These are phyloP conservation scores for Teunomyces kruisii DNA, from an alignment of 805 yeast genomes.

Conservation along the genomic window DNA sequence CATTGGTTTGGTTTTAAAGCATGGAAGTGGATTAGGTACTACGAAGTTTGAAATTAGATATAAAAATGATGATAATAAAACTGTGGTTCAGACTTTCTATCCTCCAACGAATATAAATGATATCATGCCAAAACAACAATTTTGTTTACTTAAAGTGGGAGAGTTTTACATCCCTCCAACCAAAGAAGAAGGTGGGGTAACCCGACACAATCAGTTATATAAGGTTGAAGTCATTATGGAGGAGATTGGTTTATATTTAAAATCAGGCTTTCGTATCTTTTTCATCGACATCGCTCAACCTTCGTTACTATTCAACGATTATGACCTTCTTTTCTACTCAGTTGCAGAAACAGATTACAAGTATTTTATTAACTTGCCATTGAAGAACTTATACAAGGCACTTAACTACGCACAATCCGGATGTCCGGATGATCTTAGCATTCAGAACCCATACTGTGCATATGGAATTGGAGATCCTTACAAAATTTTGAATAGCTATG, in stretches of 20 bases:
- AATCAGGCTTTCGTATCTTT: constrained; percentile 49
- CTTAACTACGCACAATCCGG: constrained; percentile 38
- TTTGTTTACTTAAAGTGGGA: constrained; percentile 53
- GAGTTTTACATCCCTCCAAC: constrained; percentile 36
- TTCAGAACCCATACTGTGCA: not conserved
- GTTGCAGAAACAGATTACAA: constrained; percentile 42
- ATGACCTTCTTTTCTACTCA: constrained; percentile 41
- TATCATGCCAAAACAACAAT: constrained; percentile 51
- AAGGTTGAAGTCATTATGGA: constrained; percentile 50
- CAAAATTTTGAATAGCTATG: constrained; percentile 17
- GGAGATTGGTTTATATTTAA: constrained; percentile 54
- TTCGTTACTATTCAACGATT: constrained; percentile 40
- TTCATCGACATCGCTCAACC: constrained; percentile 47
- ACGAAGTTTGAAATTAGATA: constrained; percentile 50
- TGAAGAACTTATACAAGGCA: constrained; percentile 48
- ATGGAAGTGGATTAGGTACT: constrained; percentile 58
- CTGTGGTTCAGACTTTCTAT: constrained; percentile 40
- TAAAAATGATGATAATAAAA: constrained; percentile 23
- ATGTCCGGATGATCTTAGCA: constrained; percentile 9
- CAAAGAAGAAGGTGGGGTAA: constrained; percentile 4
- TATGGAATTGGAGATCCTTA: constrained; percentile 20
- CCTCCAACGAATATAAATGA: constrained; percentile 61
- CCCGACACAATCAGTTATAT: constrained; percentile 20
- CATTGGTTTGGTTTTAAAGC: constrained; percentile 52
- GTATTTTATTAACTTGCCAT: constrained; percentile 43